Percentiles rank a stretch among this genome's conserved stretches.
phyloP scores from a whole-genome alignment of 768 basidiomycete species.

The Lactifluus subvellereus region DNA sequence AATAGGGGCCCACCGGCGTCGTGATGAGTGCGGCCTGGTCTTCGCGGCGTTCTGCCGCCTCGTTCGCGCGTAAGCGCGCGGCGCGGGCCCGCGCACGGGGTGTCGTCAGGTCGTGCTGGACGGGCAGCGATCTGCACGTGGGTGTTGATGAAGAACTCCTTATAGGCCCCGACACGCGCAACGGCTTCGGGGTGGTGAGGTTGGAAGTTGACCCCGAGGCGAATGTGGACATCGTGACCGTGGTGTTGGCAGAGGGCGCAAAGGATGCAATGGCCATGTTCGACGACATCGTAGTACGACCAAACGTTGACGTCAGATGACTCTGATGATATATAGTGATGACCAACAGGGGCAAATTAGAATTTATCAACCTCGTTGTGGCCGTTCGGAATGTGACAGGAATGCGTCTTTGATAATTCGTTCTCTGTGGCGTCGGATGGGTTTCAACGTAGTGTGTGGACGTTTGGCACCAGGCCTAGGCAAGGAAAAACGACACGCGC shows the following conservation, averaged over 20 bases:
- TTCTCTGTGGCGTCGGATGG: background rate
- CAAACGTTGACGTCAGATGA: background rate
- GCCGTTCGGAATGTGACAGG: background rate
- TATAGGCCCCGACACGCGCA: background rate
- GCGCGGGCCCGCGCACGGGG: constrained; percentile 14
- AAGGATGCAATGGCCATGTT: background rate
- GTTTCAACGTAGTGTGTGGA: background rate
- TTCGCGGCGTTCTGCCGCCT: constrained; percentile 14
- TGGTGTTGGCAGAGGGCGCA: background rate
- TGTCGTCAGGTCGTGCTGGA: constrained; percentile 16
- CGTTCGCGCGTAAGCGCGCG: constrained; percentile 13
- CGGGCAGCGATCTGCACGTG: background rate
- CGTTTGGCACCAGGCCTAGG: constrained; percentile 14
- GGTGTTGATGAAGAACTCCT: background rate
- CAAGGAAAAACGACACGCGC: background rate
- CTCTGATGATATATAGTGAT: background rate
- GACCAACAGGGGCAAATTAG: background rate
- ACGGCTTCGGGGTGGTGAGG: background rate
- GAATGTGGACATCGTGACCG: background rate
- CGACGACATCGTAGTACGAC: background rate
- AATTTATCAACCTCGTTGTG: background rate
- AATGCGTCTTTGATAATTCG: background rate
- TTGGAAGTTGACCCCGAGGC: background rate
- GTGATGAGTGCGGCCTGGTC: constrained; percentile 18
- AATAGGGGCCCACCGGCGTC: constrained; percentile 8